phyloP scores from a whole-genome alignment of 106 monocot genomes.

The Dendrobium officinale region DNA sequence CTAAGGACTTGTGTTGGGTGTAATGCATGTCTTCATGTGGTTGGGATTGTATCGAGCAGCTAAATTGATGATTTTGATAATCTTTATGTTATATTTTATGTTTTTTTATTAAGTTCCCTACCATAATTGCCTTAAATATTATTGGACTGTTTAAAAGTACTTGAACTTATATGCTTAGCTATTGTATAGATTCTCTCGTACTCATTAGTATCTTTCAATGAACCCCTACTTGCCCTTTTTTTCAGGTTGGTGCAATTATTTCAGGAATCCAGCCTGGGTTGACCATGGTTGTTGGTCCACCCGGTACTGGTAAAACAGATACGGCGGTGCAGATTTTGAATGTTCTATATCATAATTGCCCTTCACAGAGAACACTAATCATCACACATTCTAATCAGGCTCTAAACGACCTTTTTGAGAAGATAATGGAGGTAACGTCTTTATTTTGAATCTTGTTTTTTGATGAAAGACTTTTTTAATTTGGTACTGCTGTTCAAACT shows the following conservation, averaged over 20 bases:
- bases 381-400: constrained; percentile 99
- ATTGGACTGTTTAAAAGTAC: not conserved
- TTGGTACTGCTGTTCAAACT: not conserved
- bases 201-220: not conserved
- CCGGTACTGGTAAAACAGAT: constrained; percentile 99
- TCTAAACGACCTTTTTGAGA: constrained; percentile 98
- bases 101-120: not conserved
- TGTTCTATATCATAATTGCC: constrained; percentile 98
- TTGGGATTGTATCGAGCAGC: not conserved
- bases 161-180: not conserved
- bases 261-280: constrained; percentile 97
- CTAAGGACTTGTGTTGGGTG: not conserved
- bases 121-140: not conserved
- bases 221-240: not conserved
- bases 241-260: constrained; percentile 98
- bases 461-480: not conserved
- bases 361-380: constrained; percentile 96
- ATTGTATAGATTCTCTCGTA: not conserved
- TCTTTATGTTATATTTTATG: not conserved
- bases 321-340: constrained; percentile 98
- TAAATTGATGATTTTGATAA: not conserved
- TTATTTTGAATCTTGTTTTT: not conserved
- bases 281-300: constrained; percentile 99
- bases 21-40: not conserved
- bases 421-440: constrained; percentile 85